A percentile compares a stretch with the other conserved stretches of the same genome.
Evolutionary conservation across 2,329 filamentous ascomycete genomes (phyloP).

Genomic region (Pseudogymnoascus sp.): DNA sequence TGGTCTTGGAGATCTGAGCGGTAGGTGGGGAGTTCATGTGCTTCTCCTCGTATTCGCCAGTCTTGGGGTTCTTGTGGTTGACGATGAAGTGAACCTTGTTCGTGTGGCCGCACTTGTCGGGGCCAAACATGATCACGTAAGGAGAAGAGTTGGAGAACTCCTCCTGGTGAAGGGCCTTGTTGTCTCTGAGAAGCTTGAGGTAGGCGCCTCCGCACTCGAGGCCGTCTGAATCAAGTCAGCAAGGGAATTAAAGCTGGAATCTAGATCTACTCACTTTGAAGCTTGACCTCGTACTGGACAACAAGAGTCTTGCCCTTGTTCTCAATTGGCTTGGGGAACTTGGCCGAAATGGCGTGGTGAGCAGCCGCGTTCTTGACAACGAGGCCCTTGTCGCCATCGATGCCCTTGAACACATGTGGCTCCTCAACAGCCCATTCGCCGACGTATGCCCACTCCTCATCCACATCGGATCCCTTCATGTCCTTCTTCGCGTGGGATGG

Average conservation of each 20-base stretch:
- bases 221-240: conserved; percentile 54
- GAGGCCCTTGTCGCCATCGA: conserved; percentile 90
- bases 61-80: conserved; percentile 99
- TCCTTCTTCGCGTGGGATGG: conserved; percentile 96
- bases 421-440: conserved; percentile 97
- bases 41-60: conserved; percentile 99
- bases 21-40: conserved; percentile 78
- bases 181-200: conserved; percentile 97
- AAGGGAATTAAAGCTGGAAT: conserved; percentile 13
- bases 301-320: conserved; percentile 96
- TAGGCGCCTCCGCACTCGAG: conserved; percentile 98
- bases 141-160: conserved; percentile 97
- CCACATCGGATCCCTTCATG: conserved; percentile 57
- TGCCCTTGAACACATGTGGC: conserved; percentile 80
- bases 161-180: conserved; percentile 90
- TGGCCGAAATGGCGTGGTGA: conserved; percentile 98
- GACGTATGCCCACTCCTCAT: conserved; percentile 93
- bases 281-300: conserved; percentile 98
- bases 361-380: conserved; percentile 97
- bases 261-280: conserved; percentile 67
- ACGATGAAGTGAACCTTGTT: conserved; percentile 99
- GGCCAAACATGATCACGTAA: conserved; percentile 99
- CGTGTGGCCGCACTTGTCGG: conserved; percentile 97
- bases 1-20: conserved; percentile 83
- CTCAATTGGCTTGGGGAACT: conserved; percentile 93